phyloP scores from a whole-genome alignment of 2,329 filamentous ascomycete species.

The Trichoderma breve region DNA sequence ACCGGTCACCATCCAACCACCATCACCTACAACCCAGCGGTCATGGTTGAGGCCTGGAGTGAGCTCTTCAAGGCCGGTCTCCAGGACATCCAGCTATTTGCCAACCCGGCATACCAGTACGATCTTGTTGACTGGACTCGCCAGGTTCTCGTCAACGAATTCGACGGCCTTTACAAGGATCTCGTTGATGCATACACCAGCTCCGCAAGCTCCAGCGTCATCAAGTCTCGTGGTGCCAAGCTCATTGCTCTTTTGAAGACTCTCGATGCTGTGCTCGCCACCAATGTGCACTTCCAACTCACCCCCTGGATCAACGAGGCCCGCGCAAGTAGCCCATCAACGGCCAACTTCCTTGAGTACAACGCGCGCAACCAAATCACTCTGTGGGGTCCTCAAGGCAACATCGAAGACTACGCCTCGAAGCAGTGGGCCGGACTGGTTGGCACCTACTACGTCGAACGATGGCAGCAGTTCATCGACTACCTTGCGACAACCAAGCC shows the following conservation, averaged over 20 bases:
- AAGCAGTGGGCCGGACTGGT: constrained; percentile 50
- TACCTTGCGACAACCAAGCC: constrained; percentile 32
- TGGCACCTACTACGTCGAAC: constrained; percentile 43
- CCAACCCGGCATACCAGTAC: constrained; percentile 42
- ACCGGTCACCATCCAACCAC: constrained; percentile 43
- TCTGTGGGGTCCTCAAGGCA: constrained; percentile 46
- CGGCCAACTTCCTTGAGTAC: constrained; percentile 41
- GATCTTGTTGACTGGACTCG: constrained; percentile 50
- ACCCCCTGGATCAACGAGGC: constrained; percentile 42
- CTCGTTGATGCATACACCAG: constrained; percentile 34
- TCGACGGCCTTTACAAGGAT: constrained; percentile 38
- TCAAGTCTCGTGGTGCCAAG: constrained; percentile 28
- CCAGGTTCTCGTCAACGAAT: constrained; percentile 48
- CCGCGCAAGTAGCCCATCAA: constrained; percentile 28
- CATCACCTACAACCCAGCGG: constrained; percentile 41
- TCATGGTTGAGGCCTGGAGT: constrained; percentile 40
- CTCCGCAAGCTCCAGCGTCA: constrained; percentile 25
- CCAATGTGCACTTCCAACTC: constrained; percentile 43
- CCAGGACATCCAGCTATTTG: constrained; percentile 36
- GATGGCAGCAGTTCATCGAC: constrained; percentile 47
- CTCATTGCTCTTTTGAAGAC: constrained; percentile 36
- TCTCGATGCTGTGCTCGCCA: constrained; percentile 42
- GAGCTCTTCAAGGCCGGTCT: constrained; percentile 38
- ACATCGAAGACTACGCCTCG: constrained; percentile 50
- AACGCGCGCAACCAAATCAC: constrained; percentile 51